These are phyloP conservation scores for Calonectria pseudoturangicola DNA, from an alignment of 2,329 filamentous ascomycete genomes.

Conservation along the genomic window DNA sequence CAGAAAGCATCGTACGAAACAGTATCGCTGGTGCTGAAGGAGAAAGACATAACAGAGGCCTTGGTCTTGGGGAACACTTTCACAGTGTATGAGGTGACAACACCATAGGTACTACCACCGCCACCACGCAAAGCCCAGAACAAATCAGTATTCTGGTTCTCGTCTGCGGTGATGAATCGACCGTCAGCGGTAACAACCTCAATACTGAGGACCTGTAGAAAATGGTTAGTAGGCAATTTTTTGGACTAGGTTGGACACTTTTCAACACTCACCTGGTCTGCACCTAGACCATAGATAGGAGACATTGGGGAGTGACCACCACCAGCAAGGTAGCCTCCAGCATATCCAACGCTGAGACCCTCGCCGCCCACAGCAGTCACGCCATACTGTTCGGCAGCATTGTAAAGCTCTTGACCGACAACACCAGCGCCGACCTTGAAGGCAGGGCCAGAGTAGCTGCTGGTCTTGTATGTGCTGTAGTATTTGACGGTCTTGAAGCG, in stretches of 20 bases:
- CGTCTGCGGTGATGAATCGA: slow-evolving; percentile 44
- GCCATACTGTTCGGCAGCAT: slow-evolving; percentile 66
- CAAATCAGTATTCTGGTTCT: slow-evolving; percentile 50
- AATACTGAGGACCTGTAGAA: not conserved
- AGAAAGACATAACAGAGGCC: slow-evolving; percentile 48
- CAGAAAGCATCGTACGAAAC: slow-evolving; percentile 48
- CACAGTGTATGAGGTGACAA: slow-evolving; percentile 58
- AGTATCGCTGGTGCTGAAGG: slow-evolving; percentile 45
- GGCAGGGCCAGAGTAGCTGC: slow-evolving; percentile 65
- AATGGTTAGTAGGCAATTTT: not conserved
- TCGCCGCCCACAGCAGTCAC: slow-evolving; percentile 72
- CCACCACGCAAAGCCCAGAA: slow-evolving; percentile 64
- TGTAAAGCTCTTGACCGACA: slow-evolving; percentile 71
- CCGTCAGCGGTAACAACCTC: slow-evolving; percentile 38
- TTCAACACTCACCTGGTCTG: slow-evolving; percentile 44
- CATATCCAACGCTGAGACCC: slow-evolving; percentile 58
- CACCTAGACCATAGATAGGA: slow-evolving; percentile 44
- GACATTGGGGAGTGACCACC: slow-evolving; percentile 50
- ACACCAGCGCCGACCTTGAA: slow-evolving; percentile 75
- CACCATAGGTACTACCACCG: slow-evolving; percentile 61
- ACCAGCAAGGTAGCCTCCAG: slow-evolving; percentile 48
- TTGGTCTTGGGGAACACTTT: slow-evolving; percentile 61
- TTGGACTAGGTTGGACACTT: too few relatives aligned
- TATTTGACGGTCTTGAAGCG: slow-evolving; percentile 66
- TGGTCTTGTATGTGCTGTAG: slow-evolving; percentile 46